Percentiles rank a stretch among this genome's conserved stretches.
Conservation (phyloP, 768 basidiomycete genomes). For the Ramaria sp. region DNA sequence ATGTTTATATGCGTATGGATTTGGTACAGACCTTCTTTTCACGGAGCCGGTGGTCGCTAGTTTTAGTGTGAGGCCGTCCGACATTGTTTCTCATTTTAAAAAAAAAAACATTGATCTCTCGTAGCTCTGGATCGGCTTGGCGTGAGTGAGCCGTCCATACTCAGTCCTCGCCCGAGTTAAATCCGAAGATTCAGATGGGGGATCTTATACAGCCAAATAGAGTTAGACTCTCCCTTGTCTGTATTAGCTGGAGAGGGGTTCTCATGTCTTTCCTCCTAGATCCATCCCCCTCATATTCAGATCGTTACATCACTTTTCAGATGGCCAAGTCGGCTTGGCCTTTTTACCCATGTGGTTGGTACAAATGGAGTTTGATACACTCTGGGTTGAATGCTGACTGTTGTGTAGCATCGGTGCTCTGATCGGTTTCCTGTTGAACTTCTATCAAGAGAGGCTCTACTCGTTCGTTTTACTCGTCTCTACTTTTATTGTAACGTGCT, state of each 20-base stretch:
- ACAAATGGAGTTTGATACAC: no score
- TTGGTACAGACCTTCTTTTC: slow-evolving; percentile 40
- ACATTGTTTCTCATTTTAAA: neutral
- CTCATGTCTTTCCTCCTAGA: neutral
- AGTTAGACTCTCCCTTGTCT: slow-evolving; percentile 1
- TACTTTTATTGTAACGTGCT: no score
- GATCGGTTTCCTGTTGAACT: slow-evolving; percentile 11
- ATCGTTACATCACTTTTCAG: slow-evolving; percentile 21
- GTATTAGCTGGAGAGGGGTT: neutral
- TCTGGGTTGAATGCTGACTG: slow-evolving; percentile 15
- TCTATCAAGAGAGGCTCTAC: slow-evolving; percentile 13
- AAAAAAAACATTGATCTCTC: neutral
- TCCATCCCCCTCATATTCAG: slow-evolving; percentile 20
- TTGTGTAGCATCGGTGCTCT: slow-evolving; percentile 13
- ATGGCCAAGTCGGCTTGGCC: slow-evolving; percentile 20
- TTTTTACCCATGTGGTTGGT: slow-evolving; percentile 19
- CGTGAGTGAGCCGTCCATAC: slow-evolving; percentile 11
- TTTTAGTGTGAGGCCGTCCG: slow-evolving; percentile 44
- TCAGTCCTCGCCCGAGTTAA: neutral
- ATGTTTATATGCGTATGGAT: neutral
- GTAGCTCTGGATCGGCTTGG: slow-evolving; percentile 16
- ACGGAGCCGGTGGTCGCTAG: slow-evolving; percentile 68
- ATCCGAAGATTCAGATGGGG: slow-evolving; percentile 18
- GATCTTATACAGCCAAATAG: slow-evolving; percentile 24
- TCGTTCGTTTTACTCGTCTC: slow-evolving; percentile 1